Evolutionary conservation across 2,329 filamentous ascomycete species (phyloP).

Genomic region (Penicillium sp.): DNA sequence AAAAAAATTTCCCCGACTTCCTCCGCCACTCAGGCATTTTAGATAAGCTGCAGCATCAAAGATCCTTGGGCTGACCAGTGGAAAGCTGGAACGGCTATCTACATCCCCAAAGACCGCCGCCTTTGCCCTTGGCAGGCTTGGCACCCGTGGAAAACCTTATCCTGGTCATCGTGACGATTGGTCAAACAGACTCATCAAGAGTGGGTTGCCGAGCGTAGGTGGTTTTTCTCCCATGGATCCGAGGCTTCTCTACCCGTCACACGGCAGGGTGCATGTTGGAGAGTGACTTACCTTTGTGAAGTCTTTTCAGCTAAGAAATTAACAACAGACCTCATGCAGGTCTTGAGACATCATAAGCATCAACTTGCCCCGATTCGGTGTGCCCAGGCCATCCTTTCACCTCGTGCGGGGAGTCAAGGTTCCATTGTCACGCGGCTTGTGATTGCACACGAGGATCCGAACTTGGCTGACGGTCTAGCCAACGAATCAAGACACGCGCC

Average conservation of each 20-base stretch:
- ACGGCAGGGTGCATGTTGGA: neutral
- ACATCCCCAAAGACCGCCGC: neutral
- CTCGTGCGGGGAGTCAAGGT: no score
- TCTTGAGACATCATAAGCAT: no score
- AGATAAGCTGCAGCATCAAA: constrained; percentile 14
- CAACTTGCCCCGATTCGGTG: no score
- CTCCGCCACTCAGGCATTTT: constrained; percentile 12
- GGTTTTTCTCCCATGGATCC: constrained; percentile 3
- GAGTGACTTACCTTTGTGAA: neutral
- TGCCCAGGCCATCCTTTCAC: no score
- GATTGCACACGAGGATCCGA: no score
- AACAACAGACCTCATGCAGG: no score
- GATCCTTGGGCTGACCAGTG: constrained; percentile 9
- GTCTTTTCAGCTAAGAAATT: no score
- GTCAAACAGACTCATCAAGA: no score
- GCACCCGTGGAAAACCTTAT: neutral
- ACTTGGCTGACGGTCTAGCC: no score
- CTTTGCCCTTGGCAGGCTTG: constrained; percentile 10
- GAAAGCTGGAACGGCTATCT: constrained; percentile 2
- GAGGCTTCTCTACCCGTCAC: constrained; percentile 8
- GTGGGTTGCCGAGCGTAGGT: constrained; percentile 7
- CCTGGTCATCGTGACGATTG: no score
- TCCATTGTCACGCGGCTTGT: no score
- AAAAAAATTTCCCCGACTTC: constrained; percentile 5
- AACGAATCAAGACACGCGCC: no score